Evolutionary conservation across 345 rosid genomes (phyloP).

Genomic region (Eucalyptus pauciflora): DNA sequence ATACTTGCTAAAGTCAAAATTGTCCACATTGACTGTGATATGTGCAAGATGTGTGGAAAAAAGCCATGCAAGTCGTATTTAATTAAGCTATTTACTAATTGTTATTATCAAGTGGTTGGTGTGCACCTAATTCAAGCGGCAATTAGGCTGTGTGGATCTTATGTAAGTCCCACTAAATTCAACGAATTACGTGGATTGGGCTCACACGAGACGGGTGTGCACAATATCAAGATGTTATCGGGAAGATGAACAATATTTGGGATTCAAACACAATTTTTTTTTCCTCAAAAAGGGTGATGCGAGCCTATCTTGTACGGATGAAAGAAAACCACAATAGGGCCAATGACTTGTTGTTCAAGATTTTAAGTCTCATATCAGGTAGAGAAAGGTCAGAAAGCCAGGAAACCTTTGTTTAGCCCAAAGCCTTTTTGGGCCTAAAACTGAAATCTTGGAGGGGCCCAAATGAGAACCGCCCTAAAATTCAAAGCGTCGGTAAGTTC

Average conservation of each 20-base stretch:
- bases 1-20: neutral
- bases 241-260: neutral
- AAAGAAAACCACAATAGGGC: neutral
- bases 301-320: neutral
- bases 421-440: neutral
- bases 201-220: neutral
- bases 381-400: neutral
- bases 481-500: neutral
- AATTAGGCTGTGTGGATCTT: rapidly evolving
- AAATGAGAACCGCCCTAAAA: neutral
- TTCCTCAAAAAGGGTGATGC: rapidly evolving
- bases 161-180: neutral
- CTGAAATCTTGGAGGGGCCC: neutral
- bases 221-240: neutral
- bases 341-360: neutral
- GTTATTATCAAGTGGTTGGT: neutral
- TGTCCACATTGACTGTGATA: rapidly evolving
- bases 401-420: neutral
- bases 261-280: neutral
- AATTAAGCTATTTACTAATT: neutral
- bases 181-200: neutral
- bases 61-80: neutral
- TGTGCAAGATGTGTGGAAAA: neutral
- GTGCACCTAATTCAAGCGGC: neutral
- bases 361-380: neutral